Conservation (phyloP, 148 eudicot genomes). For the Linanthus parryae region DNA sequence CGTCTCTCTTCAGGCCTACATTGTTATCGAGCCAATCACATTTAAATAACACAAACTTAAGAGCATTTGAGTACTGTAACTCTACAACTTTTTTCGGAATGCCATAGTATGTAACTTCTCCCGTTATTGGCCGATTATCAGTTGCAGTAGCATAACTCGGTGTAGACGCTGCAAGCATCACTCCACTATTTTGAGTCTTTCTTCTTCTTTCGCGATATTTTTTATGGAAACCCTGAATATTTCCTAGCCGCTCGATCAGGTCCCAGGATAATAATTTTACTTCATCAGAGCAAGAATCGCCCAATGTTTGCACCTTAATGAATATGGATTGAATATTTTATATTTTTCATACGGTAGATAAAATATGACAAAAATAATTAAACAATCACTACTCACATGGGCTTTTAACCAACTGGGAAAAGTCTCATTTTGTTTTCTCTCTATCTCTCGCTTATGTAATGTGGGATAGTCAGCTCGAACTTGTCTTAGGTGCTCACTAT, state of each 20-base stretch:
- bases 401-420: no score
- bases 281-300: no score
- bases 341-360: no score
- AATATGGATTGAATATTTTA: no score
- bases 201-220: background rate
- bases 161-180: background rate
- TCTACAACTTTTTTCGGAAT: background rate
- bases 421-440: no score
- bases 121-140: background rate
- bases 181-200: slow-evolving; percentile 1
- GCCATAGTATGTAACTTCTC: background rate
- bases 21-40: slow-evolving; percentile 3
- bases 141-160: background rate
- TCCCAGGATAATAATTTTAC: background rate
- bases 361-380: no score
- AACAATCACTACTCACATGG: no score
- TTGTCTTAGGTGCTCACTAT: no score
- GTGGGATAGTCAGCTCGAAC: no score
- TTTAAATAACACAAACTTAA: background rate
- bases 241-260: background rate
- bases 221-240: background rate
- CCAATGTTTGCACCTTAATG: no score
- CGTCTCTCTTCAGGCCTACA: no score
- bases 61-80: background rate
- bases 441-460: no score